Conservation (phyloP, 352 stramenopile genomes). For the Thalassiosira hispida region DNA sequence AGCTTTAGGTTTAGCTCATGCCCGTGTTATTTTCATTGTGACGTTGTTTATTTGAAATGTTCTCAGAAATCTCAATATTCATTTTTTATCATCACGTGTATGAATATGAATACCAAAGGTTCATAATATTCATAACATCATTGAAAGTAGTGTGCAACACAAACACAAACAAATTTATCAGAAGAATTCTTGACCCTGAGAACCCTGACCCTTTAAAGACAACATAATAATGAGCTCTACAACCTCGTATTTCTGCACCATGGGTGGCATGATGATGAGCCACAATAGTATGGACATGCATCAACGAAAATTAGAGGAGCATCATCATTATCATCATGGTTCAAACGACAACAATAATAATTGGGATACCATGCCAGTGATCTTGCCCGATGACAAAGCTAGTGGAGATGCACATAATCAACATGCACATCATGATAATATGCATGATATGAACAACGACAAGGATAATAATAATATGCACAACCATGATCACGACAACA, state of each 20-base stretch:
- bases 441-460: neutral
- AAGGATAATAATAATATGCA: conserved; percentile 12
- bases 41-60: too few relatives aligned
- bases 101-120: too few relatives aligned
- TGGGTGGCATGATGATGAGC: conserved; percentile 29
- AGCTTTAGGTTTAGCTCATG: too few relatives aligned
- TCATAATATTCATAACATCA: too few relatives aligned
- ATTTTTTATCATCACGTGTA: too few relatives aligned
- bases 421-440: neutral
- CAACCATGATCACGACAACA: neutral
- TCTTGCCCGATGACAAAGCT: neutral
- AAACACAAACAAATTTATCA: too few relatives aligned
- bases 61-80: too few relatives aligned
- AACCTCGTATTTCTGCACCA: conserved; percentile 36
- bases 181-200: too few relatives aligned
- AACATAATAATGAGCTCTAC: too few relatives aligned
- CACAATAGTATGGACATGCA: neutral
- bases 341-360: neutral
- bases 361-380: neutral
- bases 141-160: too few relatives aligned
- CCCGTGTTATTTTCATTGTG: too few relatives aligned
- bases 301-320: neutral
- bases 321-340: neutral
- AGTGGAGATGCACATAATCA: neutral
- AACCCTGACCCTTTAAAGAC: too few relatives aligned